Base-by-base conservation (phyloP, 192 early-diverging fungal species). In the Anaeromyces robustus region DNA sequence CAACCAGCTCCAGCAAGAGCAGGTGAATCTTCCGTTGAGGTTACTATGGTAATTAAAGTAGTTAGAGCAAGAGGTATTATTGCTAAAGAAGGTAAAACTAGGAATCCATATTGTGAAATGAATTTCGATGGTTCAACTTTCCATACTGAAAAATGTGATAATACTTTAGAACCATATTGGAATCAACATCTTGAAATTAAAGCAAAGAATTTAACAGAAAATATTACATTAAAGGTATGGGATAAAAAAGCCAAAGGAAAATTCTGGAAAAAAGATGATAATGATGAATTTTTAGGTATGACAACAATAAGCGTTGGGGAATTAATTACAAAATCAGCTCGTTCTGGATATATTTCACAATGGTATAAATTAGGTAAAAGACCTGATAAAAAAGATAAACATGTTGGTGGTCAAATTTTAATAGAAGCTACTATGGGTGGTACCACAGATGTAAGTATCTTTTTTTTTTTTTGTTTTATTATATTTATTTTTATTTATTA, bases 361-460 rank as follows among this genome's bases (percentile, higher is more conserved):
- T 88, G 86, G 87, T 85, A 80, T 59, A 41, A 18, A 22, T 84
- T 90, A 19, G 82, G 80, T 22, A 83, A 86, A 7, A 29, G 86
- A 32, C 84, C 86, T 77, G 78, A 80, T 30, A 87, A 85, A 80
- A 90, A 89, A 81, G 89, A 90, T 80, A 87, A 88, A 80, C 89
- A 89, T 82, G 87, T 90, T n/a, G 89, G 89, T 22, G 89, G 89
- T 12, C 84, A 88, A 29, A 84, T 90, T 22, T 78, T 86, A 13
- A 34, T 90, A 19, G 88, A 88, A 77, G 82, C 83, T 52, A 77
- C 82, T 77, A 81, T 90, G 78, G 81, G 80, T 11, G 86, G 52
- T n/a, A 68, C 52, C 9, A 68, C 52, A 26, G 52, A 68, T 68
- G 52, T 52, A 52, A 2, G 43, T 3, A 22, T 52, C 2, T 1